phyloP scores from a whole-genome alignment of 371 early-diverging fungal genomes.

The Mucor indicus region DNA sequence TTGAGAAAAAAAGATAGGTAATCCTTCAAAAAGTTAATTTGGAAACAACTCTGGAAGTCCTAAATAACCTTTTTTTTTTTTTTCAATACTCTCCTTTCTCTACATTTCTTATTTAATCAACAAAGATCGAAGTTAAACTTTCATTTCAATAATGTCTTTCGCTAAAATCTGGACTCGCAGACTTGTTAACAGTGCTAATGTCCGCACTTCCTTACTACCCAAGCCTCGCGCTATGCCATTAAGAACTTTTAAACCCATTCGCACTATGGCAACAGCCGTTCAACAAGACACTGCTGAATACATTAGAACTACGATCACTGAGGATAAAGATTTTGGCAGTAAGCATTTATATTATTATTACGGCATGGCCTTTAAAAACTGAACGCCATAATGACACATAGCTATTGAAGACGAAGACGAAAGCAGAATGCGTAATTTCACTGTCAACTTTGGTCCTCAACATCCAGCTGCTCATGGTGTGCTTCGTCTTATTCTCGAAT shows the following conservation, averaged over 20 bases:
- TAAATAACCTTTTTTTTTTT: neutral
- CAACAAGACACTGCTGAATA: slow-evolving; percentile 18
- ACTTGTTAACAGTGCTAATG: slow-evolving; percentile 26
- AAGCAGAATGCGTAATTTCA: slow-evolving; percentile 69
- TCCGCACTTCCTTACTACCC: slow-evolving; percentile 19
- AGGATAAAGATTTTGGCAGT: slow-evolving; percentile 43
- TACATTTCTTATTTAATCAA: slow-evolving; percentile 2
- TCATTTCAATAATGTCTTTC: slow-evolving; percentile 32
- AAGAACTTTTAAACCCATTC: slow-evolving; percentile 27
- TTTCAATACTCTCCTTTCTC: slow-evolving; percentile 14
- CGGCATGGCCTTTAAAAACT: neutral
- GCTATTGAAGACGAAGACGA: slow-evolving; percentile 52
- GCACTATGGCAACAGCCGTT: slow-evolving; percentile 40
- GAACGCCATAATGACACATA: slow-evolving; percentile 10
- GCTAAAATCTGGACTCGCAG: slow-evolving; percentile 50
- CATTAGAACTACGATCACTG: slow-evolving; percentile 41
- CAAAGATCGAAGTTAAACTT: no score
- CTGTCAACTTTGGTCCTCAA: slow-evolving; percentile 98
- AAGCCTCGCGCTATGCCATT: slow-evolving; percentile 18
- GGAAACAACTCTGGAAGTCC: no score
- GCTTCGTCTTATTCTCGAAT: slow-evolving; percentile 92
- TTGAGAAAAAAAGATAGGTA: no score
- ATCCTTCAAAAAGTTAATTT: no score
- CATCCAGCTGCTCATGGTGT: slow-evolving; percentile 99
- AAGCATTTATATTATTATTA: no score